Percentiles rank a stretch among this genome's conserved stretches.
Conservation (phyloP, 345 rosid genomes). For the Salix exigua region DNA sequence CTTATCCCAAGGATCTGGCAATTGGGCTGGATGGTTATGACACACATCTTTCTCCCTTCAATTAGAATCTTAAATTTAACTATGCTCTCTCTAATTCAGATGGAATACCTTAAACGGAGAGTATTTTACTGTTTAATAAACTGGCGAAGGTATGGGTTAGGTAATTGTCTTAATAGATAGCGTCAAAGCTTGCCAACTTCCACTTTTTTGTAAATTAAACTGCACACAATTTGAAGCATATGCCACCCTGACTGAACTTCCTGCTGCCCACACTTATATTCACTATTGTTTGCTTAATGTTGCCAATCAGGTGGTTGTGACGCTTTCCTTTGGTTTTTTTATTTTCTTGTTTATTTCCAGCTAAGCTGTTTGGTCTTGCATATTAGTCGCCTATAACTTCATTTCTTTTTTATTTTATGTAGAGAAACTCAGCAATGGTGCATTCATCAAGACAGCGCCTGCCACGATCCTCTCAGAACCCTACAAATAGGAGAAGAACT, state of each 20-base stretch:
- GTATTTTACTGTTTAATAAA: not conserved
- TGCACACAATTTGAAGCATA: not conserved
- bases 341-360: not conserved
- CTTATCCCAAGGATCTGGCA: not conserved
- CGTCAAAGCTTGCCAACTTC: not conserved
- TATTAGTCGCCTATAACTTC: not conserved
- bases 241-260: not conserved
- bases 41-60: not conserved
- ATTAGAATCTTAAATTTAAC: not conserved
- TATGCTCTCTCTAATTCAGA: not conserved
- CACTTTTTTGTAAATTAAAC: not conserved
- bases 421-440: conserved; percentile 37
- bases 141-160: too few species aligned
- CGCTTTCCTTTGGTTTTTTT: not conserved
- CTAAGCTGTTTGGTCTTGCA: not conserved
- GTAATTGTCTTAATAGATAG: not conserved
- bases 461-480: conserved; percentile 32
- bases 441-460: conserved; percentile 38
- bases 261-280: not conserved
- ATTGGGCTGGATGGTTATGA: not conserved
- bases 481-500: conserved; percentile 49
- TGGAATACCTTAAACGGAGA: not conserved
- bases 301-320: not conserved
- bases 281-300: not conserved
- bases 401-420: conserved; percentile 7